phyloP scores from a whole-genome alignment of 257 asterid genomes.

The Solanum chilense region DNA sequence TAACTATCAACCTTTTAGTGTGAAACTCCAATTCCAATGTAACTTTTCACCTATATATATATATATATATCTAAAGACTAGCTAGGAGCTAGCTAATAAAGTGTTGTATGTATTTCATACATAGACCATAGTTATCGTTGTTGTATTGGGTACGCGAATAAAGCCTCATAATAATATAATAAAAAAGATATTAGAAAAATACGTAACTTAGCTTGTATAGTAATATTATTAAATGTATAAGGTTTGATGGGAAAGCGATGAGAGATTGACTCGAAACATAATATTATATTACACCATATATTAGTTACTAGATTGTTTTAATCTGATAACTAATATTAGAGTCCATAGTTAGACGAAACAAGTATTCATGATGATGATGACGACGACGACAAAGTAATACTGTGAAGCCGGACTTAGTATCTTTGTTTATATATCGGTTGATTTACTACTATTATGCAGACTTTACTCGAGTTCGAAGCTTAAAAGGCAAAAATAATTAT shows the following conservation, averaged over 20 bases:
- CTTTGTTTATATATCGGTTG: background rate
- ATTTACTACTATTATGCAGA: background rate
- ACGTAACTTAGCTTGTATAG: background rate
- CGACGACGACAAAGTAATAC: background rate
- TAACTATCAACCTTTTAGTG: background rate
- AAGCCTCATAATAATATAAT: background rate
- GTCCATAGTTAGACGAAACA: too few species aligned
- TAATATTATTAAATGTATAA: background rate
- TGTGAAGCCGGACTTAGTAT: background rate
- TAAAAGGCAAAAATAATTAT: too few species aligned
- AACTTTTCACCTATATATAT: background rate
- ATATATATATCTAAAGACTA: background rate
- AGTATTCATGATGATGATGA: background rate
- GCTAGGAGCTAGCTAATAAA: background rate
- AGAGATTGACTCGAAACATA: background rate
- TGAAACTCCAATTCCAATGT: background rate
- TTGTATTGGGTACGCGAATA: fast-evolving
- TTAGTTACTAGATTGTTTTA: too few species aligned
- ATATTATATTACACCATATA: too few species aligned
- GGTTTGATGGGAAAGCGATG: background rate
- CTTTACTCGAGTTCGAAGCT: too few species aligned
- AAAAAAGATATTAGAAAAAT: background rate
- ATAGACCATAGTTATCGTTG: too few species aligned
- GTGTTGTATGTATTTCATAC: background rate
- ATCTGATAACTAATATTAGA: too few species aligned